A percentile compares a stretch with the other conserved stretches of the same genome.
Conservation (phyloP, 2,329 filamentous ascomycete genomes). For the Cladophialophora psammophila region DNA sequence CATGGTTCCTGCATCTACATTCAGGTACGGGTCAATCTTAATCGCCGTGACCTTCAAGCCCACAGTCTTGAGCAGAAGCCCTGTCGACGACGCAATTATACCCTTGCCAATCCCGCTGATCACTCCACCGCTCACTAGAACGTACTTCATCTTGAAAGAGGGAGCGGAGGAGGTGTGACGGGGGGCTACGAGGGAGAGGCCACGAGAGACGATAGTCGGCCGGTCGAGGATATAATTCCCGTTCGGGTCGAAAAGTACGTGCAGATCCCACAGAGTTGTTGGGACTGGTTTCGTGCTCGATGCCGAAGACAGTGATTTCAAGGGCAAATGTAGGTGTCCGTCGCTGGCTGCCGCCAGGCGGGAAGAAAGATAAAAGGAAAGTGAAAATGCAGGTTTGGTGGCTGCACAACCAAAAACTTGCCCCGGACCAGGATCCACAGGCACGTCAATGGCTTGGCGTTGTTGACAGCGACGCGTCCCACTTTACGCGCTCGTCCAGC, state of each 20-base stretch:
- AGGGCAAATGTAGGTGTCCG: constrained; percentile 12
- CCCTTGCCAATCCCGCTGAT: constrained; percentile 64
- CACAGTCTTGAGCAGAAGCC: constrained; percentile 78
- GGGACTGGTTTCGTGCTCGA: neutral
- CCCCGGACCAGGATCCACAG: constrained; percentile 1
- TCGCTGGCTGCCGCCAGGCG: constrained; percentile 41
- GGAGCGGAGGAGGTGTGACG: neutral
- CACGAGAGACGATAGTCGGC: neutral
- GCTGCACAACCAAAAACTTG: neutral
- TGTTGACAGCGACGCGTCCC: constrained; percentile 9
- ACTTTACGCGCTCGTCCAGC: constrained; percentile 1
- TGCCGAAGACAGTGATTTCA: neutral
- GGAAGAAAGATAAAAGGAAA: constrained; percentile 34
- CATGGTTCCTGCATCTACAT: constrained; percentile 78
- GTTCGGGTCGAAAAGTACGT: neutral
- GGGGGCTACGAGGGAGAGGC: neutral
- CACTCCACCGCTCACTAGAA: constrained; percentile 75
- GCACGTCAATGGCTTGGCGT: constrained; percentile 13
- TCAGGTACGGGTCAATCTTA: constrained; percentile 79
- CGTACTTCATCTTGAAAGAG: constrained; percentile 71
- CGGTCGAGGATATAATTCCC: neutral
- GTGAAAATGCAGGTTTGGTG: constrained; percentile 12
- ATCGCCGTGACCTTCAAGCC: constrained; percentile 76
- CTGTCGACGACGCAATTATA: constrained; percentile 75
- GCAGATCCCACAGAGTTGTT: neutral